phyloP scores from a whole-genome alignment of 2,329 filamentous ascomycete species.

The Balansia obtecta region DNA sequence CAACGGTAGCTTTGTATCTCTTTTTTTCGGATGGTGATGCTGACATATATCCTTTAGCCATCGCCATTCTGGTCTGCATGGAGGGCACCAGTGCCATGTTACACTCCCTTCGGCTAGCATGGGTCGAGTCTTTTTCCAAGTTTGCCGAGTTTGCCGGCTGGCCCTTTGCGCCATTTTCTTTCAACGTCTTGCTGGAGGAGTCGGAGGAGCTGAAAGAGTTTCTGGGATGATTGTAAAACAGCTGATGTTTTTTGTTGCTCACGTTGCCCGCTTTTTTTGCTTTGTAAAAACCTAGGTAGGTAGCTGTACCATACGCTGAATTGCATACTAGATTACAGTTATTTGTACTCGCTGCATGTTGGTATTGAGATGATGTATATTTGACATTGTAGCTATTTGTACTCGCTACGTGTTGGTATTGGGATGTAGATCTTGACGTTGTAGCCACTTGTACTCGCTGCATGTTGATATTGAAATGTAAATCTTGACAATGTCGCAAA shows the following conservation, averaged over 20 bases:
- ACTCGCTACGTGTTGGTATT: too few relatives aligned
- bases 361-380: too few relatives aligned
- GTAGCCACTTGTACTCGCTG: background rate
- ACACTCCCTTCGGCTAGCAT: slow-evolving; percentile 81
- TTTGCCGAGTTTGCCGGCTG: slow-evolving; percentile 87
- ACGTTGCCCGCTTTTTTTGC: slow-evolving; percentile 9
- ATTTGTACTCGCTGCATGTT: too few relatives aligned
- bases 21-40: slow-evolving; percentile 2
- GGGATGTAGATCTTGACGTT: too few relatives aligned
- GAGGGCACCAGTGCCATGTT: slow-evolving; percentile 94
- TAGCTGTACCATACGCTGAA: slow-evolving; percentile 18
- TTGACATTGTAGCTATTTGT: too few relatives aligned
- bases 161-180: slow-evolving; percentile 81
- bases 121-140: slow-evolving; percentile 97
- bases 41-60: slow-evolving; percentile 21
- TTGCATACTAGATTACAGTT: slow-evolving; percentile 8
- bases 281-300: slow-evolving; percentile 18
- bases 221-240: slow-evolving; percentile 25
- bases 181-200: slow-evolving; percentile 73
- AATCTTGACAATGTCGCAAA: too few relatives aligned
- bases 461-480: too few relatives aligned
- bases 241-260: slow-evolving; percentile 1
- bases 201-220: slow-evolving; percentile 52
- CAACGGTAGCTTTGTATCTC: background rate
- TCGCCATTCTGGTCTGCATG: slow-evolving; percentile 73